phyloP scores from a whole-genome alignment of 331 rosid genomes.

The Prunus yedoensis region DNA sequence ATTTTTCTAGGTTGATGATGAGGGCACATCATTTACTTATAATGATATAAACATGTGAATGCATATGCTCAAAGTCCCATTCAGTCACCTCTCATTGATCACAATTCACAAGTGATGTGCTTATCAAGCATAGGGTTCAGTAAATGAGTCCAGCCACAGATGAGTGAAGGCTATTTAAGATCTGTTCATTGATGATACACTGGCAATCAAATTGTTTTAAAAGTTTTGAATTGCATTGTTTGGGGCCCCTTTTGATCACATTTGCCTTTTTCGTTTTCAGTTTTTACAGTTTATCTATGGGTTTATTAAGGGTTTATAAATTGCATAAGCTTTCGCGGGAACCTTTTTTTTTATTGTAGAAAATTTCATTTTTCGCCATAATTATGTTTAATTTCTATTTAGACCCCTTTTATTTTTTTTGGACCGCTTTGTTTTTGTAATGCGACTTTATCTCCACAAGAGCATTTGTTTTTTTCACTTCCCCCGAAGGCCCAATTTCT shows the following conservation, averaged over 20 bases:
- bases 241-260: too few relatives aligned
- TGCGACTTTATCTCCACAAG: too few relatives aligned
- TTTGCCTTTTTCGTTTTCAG: too few relatives aligned
- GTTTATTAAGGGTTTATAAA: not conserved
- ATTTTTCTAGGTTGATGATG: not conserved
- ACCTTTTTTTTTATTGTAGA: too few relatives aligned
- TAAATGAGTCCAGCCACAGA: constrained; percentile 4
- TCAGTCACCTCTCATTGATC: constrained; percentile 12
- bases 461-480: too few relatives aligned
- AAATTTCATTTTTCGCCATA: not conserved
- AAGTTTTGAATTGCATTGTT: too few relatives aligned
- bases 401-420: too few relatives aligned
- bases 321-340: not conserved
- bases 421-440: too few relatives aligned
- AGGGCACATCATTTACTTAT: not conserved
- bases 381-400: not conserved
- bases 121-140: not conserved
- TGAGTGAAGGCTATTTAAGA: not conserved
- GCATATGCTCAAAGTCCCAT: constrained; percentile 4
- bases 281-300: too few relatives aligned
- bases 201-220: too few relatives aligned
- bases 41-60: constrained; percentile 6
- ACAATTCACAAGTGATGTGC: not conserved
- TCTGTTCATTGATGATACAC: not conserved
- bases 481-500: too few relatives aligned